Conservation (phyloP, 495 filamentous ascomycete genomes). For the Xylaria longipes region DNA sequence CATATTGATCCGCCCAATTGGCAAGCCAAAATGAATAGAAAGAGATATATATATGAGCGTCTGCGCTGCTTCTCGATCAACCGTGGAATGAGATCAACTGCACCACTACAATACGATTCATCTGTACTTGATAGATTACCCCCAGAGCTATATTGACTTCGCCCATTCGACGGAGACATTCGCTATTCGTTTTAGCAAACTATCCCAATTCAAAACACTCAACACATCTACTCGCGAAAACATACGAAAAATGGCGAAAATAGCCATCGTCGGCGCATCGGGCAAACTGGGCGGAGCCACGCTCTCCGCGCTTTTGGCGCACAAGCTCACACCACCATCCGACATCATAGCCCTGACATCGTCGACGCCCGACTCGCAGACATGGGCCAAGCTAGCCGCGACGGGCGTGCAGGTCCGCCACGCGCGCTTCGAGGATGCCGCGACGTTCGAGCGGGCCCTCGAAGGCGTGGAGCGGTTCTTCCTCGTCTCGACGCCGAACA, state of each 20-base stretch:
- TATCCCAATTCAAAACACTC: background rate
- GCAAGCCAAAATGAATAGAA: background rate
- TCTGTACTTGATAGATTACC: background rate
- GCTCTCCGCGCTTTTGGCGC: slow-evolving; percentile 46
- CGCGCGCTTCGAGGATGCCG: slow-evolving; percentile 50
- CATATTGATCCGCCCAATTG: background rate
- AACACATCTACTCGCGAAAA: background rate
- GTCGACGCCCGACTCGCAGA: slow-evolving; percentile 34
- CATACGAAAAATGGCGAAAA: slow-evolving; percentile 30
- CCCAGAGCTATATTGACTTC: background rate
- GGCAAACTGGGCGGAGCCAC: slow-evolving; percentile 55
- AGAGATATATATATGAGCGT: background rate
- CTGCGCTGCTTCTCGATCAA: background rate
- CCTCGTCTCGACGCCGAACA: slow-evolving; percentile 52
- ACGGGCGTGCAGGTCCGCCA: slow-evolving; percentile 44
- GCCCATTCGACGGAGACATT: background rate
- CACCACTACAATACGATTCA: background rate
- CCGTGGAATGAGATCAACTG: background rate
- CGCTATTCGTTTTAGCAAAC: background rate
- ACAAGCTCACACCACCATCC: slow-evolving; percentile 39
- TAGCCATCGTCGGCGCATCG: slow-evolving; percentile 49
- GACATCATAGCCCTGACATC: slow-evolving; percentile 50
- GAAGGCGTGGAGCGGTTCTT: slow-evolving; percentile 53
- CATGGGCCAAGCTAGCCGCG: slow-evolving; percentile 32
- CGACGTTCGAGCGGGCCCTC: slow-evolving; percentile 47